Base-by-base conservation (phyloP, 225 moss, liverwort and hornwort species). In the Takakia lepidozioides region DNA sequence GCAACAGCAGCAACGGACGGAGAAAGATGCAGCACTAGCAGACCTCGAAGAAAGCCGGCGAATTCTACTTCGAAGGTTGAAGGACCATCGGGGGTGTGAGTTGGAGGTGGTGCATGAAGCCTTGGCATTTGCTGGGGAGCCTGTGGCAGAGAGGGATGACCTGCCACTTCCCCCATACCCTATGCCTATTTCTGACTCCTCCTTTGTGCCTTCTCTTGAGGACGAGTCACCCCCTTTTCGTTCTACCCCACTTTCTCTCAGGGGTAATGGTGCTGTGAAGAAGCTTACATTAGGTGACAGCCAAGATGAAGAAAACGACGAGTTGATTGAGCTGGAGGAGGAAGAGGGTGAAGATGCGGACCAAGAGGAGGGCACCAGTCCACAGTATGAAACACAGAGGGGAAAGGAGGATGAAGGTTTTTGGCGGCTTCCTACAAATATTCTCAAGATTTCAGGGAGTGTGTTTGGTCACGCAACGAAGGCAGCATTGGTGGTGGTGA, bases 31-130 rank as follows among this genome's bases (percentile, higher is more conserved):
- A 18, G 74, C 87, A 29, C 86, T 95, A 34, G 86, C 82, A 22
- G 90, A 85, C 39, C 71, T 95, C 0, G 95, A 95, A 75, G 90
- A 84, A 60, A 95, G 90, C 56, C 66, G 95, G 61, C 71, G 79
- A 51, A 54, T 78, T 21, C 69, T 95, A 28, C 67, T 90, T 28
- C 58, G 66, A 54, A 73, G 79, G 64, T 71, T 95, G 66, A 95
- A 85, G 71, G 76, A 90, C 25, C 90, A 95, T 71, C 82, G 68
- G 32, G 95, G 90, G 4, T 71, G 62, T 58, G 95, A 95, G 66
- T 90, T 82, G 95, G 87, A 84, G 69, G 71, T 95, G 57, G 87
- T 95, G 10, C 73, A 84, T 45, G 95, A 95, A 48, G 95, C 95
- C 42, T 54, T 95, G 20, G 95, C 90, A 11, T 95, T 90, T 58